Conservation (phyloP, 2,329 filamentous ascomycete genomes). For the Botryotinia convoluta region DNA sequence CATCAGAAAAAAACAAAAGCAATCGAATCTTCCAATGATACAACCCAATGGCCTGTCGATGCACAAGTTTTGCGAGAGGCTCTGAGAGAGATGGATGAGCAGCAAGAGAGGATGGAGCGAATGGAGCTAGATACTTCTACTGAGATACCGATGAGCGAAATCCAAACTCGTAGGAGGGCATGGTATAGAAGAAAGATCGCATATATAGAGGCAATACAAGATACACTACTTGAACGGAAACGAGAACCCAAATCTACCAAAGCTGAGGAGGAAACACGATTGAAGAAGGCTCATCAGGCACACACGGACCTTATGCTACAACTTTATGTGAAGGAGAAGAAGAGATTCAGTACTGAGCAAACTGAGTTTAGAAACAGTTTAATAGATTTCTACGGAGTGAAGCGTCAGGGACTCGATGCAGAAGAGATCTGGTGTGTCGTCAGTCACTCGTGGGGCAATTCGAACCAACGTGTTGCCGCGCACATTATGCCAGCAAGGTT, state of each 20-base stretch:
- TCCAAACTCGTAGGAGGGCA: not conserved
- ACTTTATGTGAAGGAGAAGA: not conserved
- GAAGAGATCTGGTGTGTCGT: not conserved
- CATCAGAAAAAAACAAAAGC: not conserved
- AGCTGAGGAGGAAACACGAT: not conserved
- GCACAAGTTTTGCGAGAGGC: not conserved
- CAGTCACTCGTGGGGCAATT: not conserved
- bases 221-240: not conserved
- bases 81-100: not conserved
- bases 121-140: not conserved
- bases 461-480: not conserved
- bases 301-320: not conserved
- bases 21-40: too few species aligned
- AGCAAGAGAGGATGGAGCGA: not conserved
- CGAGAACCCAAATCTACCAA: not conserved
- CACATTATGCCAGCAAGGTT: not conserved
- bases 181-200: not conserved
- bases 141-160: not conserved
- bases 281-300: not conserved
- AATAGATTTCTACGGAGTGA: not conserved
- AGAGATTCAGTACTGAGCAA: not conserved
- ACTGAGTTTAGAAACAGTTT: not conserved
- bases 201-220: not conserved
- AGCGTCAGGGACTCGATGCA: not conserved
- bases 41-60: not conserved